Base-by-base conservation (phyloP, 192 early-diverging fungal species). In the Podila minutissima region DNA sequence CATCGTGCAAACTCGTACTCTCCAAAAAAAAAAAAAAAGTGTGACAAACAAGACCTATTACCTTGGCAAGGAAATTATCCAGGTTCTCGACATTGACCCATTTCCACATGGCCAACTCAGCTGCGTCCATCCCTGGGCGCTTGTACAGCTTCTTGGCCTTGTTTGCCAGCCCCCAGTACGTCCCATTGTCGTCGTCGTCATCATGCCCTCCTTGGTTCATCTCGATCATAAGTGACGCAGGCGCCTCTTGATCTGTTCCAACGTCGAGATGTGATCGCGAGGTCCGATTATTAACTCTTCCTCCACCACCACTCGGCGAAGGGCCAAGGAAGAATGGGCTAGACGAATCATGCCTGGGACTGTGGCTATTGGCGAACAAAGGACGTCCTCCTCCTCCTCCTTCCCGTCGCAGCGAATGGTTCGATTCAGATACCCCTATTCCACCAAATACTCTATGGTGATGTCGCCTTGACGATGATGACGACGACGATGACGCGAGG, bases 1-100 rank as follows among this genome's bases (percentile, higher is more conserved):
- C 41, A 46, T 2, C 0, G 38, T 13, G 38, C 11, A 41, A 12
- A 3, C 38, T n/a, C 19, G 12, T 41, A 13, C 38, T n/a, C 19
- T 32, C 22, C 35, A 63, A 20, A 9, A 17, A 41, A 5, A 20
- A n/a, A n/a, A n/a, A 62, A 48, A 46, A 24, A 8, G 66, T 38
- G 19, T 32, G n/a, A 2, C 28, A 24, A 37, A 48, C 17, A 31
- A 28, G 32, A 22, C 9, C 11, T 37, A 51, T 67, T 66, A 83
- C 84, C 58, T 70, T 74, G 46, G 89, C 83, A 64, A 94, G 89
- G 69, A 97, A 95, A 48, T 90, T 86, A 83, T 99, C 97, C 75
- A 95, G 75, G 72, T 96, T 94, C 68, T 91, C 90, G 15, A 93
- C 91, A 83, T 95, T 92, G 46, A 89, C 89, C 96, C 97, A 97